Evolutionary conservation across 495 filamentous ascomycete species (phyloP).

Genomic region (Bryoglossum gracile): DNA sequence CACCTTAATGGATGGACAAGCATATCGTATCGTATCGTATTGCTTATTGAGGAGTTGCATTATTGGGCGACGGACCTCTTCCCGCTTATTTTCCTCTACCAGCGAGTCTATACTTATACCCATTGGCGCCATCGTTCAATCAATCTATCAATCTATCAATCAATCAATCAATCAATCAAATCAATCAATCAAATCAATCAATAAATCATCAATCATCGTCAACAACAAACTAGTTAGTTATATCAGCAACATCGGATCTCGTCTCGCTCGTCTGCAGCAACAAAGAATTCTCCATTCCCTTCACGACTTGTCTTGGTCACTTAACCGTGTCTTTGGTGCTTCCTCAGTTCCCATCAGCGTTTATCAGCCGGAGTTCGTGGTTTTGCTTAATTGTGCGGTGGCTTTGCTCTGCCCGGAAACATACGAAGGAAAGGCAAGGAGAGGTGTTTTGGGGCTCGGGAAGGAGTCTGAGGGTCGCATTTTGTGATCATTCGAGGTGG

Average conservation of each 20-base stretch:
- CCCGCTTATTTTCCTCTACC: constrained; percentile 1
- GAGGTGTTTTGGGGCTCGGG: not conserved
- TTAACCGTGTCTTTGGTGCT: not conserved
- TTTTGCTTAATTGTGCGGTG: no score
- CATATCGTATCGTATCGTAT: not conserved
- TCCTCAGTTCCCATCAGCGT: not conserved
- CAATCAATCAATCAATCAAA: no score
- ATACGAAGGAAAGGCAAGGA: not conserved
- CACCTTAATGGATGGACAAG: not conserved
- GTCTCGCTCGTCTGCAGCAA: no score
- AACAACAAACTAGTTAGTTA: no score
- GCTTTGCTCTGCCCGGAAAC: no score
- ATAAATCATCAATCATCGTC: no score
- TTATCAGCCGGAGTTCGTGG: no score
- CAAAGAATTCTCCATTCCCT: no score
- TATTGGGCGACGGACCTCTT: constrained; percentile 8
- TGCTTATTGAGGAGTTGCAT: constrained; percentile 7
- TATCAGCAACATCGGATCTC: no score
- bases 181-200: no score
- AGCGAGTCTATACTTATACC: constrained; percentile 11
- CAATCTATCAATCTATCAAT: constrained; percentile 2
- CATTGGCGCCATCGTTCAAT: constrained; percentile 7
- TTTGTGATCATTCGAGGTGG: constrained; percentile 21
- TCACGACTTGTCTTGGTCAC: not conserved
- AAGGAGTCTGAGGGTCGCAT: constrained; percentile 9